Base-by-base conservation (phyloP, 23 red algal genomes). In the Gracilaria vermiculophylla region DNA sequence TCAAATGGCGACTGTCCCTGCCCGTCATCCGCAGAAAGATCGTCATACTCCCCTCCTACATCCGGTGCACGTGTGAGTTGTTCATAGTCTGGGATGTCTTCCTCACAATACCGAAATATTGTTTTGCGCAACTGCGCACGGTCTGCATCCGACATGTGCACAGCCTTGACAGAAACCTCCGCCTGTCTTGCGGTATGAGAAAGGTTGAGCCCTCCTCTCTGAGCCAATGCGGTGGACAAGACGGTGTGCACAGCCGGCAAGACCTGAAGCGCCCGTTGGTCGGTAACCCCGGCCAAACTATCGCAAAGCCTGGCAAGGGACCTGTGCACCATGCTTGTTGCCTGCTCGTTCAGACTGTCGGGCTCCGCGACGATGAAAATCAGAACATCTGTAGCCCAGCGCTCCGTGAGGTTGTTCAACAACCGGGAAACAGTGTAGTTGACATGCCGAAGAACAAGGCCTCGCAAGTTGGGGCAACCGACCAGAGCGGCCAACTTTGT, bases 341-440 rank as follows among this genome's bases (percentile, higher is more conserved):
- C 87, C 44, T 69, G 33, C 20, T 71, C 40, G 65, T 60, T 81
- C 17, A 91, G 53, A 48, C 23, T 60, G 21, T 91, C 87, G 33
- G 70, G 53, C 35, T 80, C 28, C 32, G 37, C 87, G 65, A 91
- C 71, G 14, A 91, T 62, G 55, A 80, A 80, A 44, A 34, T 31
- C 2, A 91, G 66, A 1, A 81, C 76, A 55, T 80, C 40, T 0
- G 47, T 62, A 55, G 87, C 74, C 87, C 87, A 91, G 10, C 62
- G 29, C 47, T 81, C 76, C 5, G 78, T 36, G 13, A 91, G 54
- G 65, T 72, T 48, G 20, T 12, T 24, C 33, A 66, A 17, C 39
- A 91, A 3, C 23, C 87, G 87, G 23, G 75, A 69, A 19, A 91
- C 76, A 16, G 70, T 48, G 47, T 55, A 91, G 23, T 91, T 91